A percentile compares a stretch with the other conserved stretches of the same genome.
These are phyloP conservation scores for Suillus brevipes DNA, from an alignment of 768 basidiomycete genomes.

Conservation along the genomic window DNA sequence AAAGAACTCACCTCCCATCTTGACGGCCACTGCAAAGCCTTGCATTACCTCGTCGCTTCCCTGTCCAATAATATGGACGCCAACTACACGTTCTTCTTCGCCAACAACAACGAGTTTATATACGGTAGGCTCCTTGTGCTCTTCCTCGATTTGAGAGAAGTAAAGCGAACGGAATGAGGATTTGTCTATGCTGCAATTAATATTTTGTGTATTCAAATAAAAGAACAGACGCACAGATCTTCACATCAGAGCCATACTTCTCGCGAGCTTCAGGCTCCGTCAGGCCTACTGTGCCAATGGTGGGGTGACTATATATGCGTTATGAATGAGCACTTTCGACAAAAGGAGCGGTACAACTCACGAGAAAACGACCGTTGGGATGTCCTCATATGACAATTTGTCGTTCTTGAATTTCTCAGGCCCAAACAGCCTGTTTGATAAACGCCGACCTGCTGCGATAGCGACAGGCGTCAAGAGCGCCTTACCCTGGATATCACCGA, in stretches of 20 bases:
- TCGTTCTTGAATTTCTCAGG: constrained; percentile 82
- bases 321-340: constrained; percentile 10
- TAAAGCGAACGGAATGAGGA: constrained; percentile 82
- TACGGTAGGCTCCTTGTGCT: constrained; percentile 92
- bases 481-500: constrained; percentile 94
- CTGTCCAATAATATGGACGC: constrained; percentile 87
- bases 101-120: constrained; percentile 91
- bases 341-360: constrained; percentile 42
- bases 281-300: constrained; percentile 93
- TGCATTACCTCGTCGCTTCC: constrained; percentile 96
- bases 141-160: constrained; percentile 86
- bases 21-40: constrained; percentile 96
- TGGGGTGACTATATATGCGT: constrained; percentile 68
- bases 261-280: constrained; percentile 89
- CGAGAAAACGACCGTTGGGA: constrained; percentile 97
- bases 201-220: constrained; percentile 5
- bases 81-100: constrained; percentile 93
- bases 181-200: constrained; percentile 54
- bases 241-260: constrained; percentile 86
- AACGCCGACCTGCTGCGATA: constrained; percentile 89
- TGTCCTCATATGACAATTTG: constrained; percentile 85
- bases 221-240: constrained; percentile 72
- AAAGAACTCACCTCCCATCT: constrained; percentile 75
- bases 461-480: constrained; percentile 94
- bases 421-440: constrained; percentile 90